Base-by-base conservation (phyloP, 2,329 filamentous ascomycete genomes). In the Fusarium sp. region DNA sequence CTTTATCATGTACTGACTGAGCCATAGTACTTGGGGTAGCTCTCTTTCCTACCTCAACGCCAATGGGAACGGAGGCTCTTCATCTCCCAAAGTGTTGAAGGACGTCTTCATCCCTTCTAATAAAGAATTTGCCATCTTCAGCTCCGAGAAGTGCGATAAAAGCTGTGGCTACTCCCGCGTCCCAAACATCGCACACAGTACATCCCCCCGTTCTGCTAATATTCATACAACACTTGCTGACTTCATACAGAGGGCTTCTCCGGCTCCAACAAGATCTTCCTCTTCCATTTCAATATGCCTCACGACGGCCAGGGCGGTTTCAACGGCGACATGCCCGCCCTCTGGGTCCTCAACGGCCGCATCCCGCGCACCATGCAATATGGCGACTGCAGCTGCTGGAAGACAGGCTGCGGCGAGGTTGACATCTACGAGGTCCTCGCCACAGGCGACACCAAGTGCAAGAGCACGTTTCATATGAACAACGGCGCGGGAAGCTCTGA, bases 271-370 rank as follows among this genome's bases (percentile, higher is more conserved):
- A 93, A 93, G 81, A 83, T 90, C 54, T 93, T 94, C 81, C 83
- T 94, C 66, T 85, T 92, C 71, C 86, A 92, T 71, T 92, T 94
- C 77, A 82, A 82, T 56, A 94, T 94, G 92, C 91, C 91, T 10
- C 74, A 84, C 47, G 85, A 86, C 58, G 85, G 84, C 63, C 75
- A 81, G 52, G 79, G 76, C n/a, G 81, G 81, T 57, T 82, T 82
- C 72, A 86, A 88, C 73, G 81, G 76, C 41, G 88, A 94, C 78
- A 91, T 91, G 85, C 91, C 92, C 10, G 89, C 91, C 41, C 85
- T 90, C 77, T 94, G 92, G 92, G 81, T 90, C 49, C 85, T 94
- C 62, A 94, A 94, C 79, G 88, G 87, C 19, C 84, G 87, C 62
- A 92, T 94, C 64, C 88, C 91, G 25, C 88, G 88, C 62, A 89